Conservation (phyloP, 306 rosid species). For the Trifolium subterraneum region DNA sequence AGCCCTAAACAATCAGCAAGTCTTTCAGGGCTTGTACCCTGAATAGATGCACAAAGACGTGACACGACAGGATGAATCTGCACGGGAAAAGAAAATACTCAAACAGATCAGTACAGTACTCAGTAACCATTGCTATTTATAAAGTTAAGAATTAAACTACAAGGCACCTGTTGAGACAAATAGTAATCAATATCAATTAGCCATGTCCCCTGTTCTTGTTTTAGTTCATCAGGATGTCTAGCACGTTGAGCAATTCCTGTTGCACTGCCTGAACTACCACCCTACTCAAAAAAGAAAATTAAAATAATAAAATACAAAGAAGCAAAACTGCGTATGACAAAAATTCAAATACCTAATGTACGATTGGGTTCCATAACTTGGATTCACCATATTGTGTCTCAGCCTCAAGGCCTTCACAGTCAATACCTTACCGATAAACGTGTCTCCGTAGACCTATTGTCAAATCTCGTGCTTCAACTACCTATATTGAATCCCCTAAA, state of each 20-base stretch:
- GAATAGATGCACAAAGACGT: constrained; percentile 93
- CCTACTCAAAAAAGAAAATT: constrained; percentile 59
- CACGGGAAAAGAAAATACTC: constrained; percentile 37
- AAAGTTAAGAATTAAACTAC: constrained; percentile 16
- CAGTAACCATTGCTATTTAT: constrained; percentile 10
- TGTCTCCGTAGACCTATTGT: too few species aligned
- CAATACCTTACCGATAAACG: too few species aligned
- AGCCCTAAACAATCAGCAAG: constrained; percentile 96
- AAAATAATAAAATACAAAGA: constrained; percentile 9
- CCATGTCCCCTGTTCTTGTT: constrained; percentile 93
- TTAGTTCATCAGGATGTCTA: constrained; percentile 95
- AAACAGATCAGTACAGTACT: constrained; percentile 31
- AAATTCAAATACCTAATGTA: constrained; percentile 36
- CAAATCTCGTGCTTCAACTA: too few species aligned
- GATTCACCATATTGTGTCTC: too few species aligned
- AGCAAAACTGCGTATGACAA: constrained; percentile 28
- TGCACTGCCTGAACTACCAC: constrained; percentile 64
- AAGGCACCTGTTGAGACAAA: constrained; percentile 84
- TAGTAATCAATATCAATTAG: constrained; percentile 93
- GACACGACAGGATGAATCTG: constrained; percentile 99
- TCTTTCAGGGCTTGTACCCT: constrained; percentile 94
- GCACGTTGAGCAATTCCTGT: constrained; percentile 89
- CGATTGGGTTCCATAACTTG: too few species aligned
- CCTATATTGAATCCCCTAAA: too few species aligned
- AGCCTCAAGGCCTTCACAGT: too few species aligned